Percentiles rank a stretch among this genome's conserved stretches.
These are phyloP conservation scores for Arachis stenosperma DNA, from an alignment of 306 rosid genomes.

Conservation along the genomic window DNA sequence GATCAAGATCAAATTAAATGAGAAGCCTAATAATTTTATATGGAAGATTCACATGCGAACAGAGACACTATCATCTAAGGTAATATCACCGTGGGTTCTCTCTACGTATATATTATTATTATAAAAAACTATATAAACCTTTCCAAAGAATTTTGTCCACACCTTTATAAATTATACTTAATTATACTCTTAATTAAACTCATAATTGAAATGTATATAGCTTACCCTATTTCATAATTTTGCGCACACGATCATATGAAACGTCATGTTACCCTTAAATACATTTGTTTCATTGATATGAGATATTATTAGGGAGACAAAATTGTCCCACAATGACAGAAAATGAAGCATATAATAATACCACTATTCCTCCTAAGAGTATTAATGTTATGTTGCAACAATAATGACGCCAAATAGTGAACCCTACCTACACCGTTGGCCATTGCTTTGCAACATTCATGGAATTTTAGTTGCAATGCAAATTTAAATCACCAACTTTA, in stretches of 20 bases:
- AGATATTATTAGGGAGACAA: conserved; percentile 26
- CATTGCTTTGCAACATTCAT: conserved; percentile 2
- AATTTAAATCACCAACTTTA: not conserved
- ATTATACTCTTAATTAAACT: too few species aligned
- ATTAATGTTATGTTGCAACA: not conserved
- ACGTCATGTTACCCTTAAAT: conserved; percentile 30
- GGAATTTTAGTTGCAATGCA: not conserved
- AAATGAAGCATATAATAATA: conserved; percentile 24
- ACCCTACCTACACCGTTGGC: conserved; percentile 26
- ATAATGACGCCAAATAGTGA: conserved; percentile 25
- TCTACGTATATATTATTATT: not conserved
- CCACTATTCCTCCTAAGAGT: conserved; percentile 5
- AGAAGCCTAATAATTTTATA: conserved; percentile 6
- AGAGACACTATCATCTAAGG: conserved; percentile 26
- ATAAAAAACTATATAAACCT: not conserved
- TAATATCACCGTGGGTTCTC: not conserved
- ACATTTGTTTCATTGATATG: conserved; percentile 13
- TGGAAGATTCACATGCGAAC: conserved; percentile 37
- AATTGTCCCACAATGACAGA: conserved; percentile 35
- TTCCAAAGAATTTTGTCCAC: conserved; percentile 16
- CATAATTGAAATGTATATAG: too few species aligned
- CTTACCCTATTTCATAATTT: not conserved
- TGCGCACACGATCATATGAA: not conserved
- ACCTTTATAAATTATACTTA: not conserved
- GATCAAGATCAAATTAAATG: conserved; percentile 26